These are phyloP conservation scores for Hevea brasiliensis DNA, from an alignment of 345 rosid genomes.

Conservation along the genomic window DNA sequence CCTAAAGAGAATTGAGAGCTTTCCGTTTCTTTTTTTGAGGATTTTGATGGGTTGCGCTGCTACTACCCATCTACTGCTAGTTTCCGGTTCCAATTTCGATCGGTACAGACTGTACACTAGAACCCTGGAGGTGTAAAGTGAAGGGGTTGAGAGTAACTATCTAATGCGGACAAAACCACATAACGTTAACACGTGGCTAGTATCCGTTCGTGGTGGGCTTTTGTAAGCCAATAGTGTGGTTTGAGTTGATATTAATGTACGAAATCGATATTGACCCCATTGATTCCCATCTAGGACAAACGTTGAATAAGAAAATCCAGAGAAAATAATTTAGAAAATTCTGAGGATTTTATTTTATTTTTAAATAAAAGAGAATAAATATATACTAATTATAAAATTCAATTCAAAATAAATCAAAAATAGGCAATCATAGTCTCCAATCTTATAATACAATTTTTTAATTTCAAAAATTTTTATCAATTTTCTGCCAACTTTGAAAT, in stretches of 20 bases:
- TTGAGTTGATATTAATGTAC: background rate
- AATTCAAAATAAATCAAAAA: too few species aligned
- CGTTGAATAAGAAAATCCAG: background rate
- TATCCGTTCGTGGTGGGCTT: background rate
- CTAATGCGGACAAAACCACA: background rate
- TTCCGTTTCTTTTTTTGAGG: background rate
- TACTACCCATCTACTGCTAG: background rate
- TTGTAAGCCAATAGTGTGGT: background rate
- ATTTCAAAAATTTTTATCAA: too few species aligned
- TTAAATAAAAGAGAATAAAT: too few species aligned
- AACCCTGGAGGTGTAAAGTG: slow-evolving; percentile 12
- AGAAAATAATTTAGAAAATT: background rate
- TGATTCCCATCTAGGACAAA: background rate
- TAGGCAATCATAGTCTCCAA: too few species aligned
- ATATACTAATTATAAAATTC: background rate
- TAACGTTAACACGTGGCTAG: background rate
- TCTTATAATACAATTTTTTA: too few species aligned
- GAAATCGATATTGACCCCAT: background rate
- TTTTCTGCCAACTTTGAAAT: too few species aligned
- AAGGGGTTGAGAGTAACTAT: background rate
- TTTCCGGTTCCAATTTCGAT: background rate
- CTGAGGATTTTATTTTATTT: too few species aligned
- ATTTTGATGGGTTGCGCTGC: slow-evolving; percentile 6
- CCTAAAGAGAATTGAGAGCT: slow-evolving; percentile 9
- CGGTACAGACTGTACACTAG: slow-evolving; percentile 9